A percentile compares a stretch with the other conserved stretches of the same genome.
These are phyloP conservation scores for Castanea crenata DNA, from an alignment of 306 rosid genomes.

Conservation along the genomic window DNA sequence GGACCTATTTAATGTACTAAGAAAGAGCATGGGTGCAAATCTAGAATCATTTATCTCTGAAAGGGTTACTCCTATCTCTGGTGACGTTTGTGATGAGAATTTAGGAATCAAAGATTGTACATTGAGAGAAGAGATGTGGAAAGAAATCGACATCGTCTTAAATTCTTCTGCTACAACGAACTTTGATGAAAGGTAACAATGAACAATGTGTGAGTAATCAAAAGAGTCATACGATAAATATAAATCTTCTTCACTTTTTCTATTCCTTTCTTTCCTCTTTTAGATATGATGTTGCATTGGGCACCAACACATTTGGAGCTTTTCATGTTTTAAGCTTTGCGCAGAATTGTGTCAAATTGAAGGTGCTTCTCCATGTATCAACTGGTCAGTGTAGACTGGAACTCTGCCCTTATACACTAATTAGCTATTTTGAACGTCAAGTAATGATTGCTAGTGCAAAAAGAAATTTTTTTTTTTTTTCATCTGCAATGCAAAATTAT, in stretches of 20 bases:
- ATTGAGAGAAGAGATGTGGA: conserved; percentile 14
- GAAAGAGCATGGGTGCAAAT: not conserved
- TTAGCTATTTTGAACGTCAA: not conserved
- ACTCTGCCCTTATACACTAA: too few species aligned
- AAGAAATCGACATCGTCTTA: conserved; percentile 28
- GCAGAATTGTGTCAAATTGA: too few species aligned
- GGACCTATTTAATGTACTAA: too few species aligned
- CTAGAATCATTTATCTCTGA: conserved; percentile 26
- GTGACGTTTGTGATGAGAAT: conserved; percentile 27
- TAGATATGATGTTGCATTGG: too few species aligned
- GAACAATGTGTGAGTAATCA: not conserved
- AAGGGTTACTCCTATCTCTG: conserved; percentile 25
- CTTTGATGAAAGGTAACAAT: conserved; percentile 39
- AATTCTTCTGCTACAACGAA: conserved; percentile 40
- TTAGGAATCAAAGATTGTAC: conserved; percentile 28
- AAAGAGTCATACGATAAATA: not conserved
- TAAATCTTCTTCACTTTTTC: too few species aligned
- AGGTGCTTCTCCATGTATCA: too few species aligned
- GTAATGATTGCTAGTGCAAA: not conserved
- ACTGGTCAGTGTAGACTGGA: too few species aligned
- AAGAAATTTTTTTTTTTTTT: not conserved
- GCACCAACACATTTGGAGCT: too few species aligned
- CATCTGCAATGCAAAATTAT: not conserved
- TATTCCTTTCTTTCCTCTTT: too few species aligned
- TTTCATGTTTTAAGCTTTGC: too few species aligned